Conservation (phyloP, 257 asterid genomes). For the Solanum stenotomum region DNA sequence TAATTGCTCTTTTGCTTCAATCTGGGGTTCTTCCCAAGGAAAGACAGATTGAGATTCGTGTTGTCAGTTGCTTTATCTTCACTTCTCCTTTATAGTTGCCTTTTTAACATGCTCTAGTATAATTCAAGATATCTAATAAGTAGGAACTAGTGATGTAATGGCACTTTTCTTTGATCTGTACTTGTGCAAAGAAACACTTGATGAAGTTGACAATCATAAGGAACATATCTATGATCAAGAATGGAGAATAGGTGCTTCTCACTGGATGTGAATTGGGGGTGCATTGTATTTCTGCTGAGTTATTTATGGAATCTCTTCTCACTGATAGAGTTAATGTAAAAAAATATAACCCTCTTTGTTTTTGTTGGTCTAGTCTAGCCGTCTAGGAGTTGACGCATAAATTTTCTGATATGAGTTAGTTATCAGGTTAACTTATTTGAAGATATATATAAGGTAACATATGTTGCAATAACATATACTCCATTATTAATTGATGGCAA, state of each 20-base stretch:
- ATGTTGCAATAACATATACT: not conserved
- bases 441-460: not conserved
- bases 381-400: not conserved
- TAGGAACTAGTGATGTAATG: not conserved
- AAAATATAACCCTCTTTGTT: not conserved
- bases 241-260: not conserved
- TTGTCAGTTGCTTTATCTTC: not conserved
- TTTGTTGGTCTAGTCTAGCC: not conserved
- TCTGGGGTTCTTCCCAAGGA: not conserved
- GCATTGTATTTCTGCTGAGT: not conserved
- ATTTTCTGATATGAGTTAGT: not conserved
- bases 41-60: not conserved
- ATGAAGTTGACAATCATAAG: not conserved
- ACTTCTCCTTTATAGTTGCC: not conserved
- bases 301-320: not conserved
- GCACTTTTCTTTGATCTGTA: not conserved
- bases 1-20: not conserved
- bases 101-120: not conserved
- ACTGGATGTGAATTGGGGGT: not conserved
- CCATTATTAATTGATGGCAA: not conserved
- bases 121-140: not conserved
- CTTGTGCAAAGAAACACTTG: not conserved
- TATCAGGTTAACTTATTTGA: not conserved
- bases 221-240: not conserved
- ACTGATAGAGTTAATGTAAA: not conserved